Base-by-base conservation (phyloP, 2,329 filamentous ascomycete genomes). In the Sodiomyces alkalinus region DNA sequence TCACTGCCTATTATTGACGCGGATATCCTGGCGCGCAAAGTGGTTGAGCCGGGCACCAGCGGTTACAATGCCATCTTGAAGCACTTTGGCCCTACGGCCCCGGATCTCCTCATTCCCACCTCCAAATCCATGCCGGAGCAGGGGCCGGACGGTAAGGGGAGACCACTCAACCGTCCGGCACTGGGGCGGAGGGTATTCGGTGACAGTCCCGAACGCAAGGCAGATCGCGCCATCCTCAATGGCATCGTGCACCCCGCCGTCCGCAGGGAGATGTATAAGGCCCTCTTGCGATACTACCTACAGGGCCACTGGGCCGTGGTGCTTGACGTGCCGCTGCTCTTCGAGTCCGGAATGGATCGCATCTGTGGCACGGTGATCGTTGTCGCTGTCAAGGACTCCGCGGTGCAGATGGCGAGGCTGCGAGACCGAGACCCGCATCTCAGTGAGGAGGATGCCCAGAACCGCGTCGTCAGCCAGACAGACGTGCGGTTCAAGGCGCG, bases 231-330 rank as follows among this genome's bases (percentile, higher is more conserved):
- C 29, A 74, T 80, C 17, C 64, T 98, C 10, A 96, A 96, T 49
- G 62, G 69, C 27, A 96, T 98, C 39, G 81, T 96, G 28, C 90
- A 98, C 49, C 90, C 90, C 0, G 85, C 82, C 0, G 86, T 98
- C 22, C 67, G 86, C 22, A 64, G 60, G 46, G 83, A 80, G 49
- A 87, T 94, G 66, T 82, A 83, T 51, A 72, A 65, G 42, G 62
- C 68, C 26, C 68, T 96, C 32, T 46, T 83, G n/a, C 59, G 62
- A 35, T 71, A 70, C 41, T 94, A 93, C 45, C 31, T 90, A 10
- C 55, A 55, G 2, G 87, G 90, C 0, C 51, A 74, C 46, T 90
- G 87, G 83, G 86, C 85, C 0, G 83, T 93, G 4, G 78, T 98
- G 19, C 63, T 96, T 11, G 90, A 98, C 47, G 76, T 98, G 7